Conservation (phyloP, 2,329 filamentous ascomycete species). For the Neonectria coccinea region DNA sequence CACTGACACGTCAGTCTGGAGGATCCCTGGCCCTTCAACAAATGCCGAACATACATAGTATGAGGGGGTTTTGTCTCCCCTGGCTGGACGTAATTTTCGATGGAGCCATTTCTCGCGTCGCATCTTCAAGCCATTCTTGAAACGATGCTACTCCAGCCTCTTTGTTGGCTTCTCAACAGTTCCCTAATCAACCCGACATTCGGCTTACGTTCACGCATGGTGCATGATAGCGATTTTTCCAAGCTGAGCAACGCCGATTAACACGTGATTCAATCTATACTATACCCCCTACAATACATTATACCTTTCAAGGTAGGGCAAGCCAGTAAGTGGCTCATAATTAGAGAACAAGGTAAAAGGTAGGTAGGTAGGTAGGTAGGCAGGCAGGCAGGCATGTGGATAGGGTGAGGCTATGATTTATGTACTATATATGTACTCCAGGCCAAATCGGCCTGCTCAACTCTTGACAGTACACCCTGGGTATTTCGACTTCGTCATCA, state of each 20-base stretch:
- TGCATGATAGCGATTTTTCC: neutral
- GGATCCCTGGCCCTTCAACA: constrained; percentile 7
- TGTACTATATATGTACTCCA: constrained; percentile 18
- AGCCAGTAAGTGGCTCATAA: no score
- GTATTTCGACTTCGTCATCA: constrained; percentile 17
- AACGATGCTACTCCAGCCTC: constrained; percentile 10
- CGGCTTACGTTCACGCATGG: neutral
- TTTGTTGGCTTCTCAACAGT: constrained; percentile 25
- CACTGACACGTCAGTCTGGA: constrained; percentile 4
- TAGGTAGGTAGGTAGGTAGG: neutral
- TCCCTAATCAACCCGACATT: neutral
- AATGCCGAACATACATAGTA: constrained; percentile 5
- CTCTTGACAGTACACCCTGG: constrained; percentile 12
- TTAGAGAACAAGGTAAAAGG: no score
- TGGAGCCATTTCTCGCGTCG: constrained; percentile 15
- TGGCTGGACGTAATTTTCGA: neutral
- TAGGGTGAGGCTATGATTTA: constrained; percentile 14
- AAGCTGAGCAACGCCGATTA: constrained; percentile 1
- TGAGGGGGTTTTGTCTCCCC: neutral
- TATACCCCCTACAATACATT: constrained; percentile 15
- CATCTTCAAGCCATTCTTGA: constrained; percentile 4
- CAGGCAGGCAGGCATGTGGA: neutral
- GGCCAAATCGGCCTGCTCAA: constrained; percentile 14
- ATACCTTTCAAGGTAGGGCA: neutral
- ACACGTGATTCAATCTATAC: constrained; percentile 14